These are phyloP conservation scores for Albatrellus ellisii DNA, from an alignment of 768 basidiomycete genomes.

Conservation along the genomic window DNA sequence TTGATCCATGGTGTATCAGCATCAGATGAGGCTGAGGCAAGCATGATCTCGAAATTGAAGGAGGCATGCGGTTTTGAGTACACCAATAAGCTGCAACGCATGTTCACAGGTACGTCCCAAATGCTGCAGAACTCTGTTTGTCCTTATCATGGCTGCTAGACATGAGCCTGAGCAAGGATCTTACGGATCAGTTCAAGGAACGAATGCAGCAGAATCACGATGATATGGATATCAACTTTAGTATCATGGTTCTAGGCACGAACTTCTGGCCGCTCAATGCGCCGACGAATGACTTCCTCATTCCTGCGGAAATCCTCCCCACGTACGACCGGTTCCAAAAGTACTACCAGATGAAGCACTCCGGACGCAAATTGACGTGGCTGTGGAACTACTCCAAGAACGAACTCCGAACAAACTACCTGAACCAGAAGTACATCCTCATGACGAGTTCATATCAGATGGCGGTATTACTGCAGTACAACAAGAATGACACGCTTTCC, in stretches of 20 bases:
- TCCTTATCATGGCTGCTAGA: conserved; percentile 31
- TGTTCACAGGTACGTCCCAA: conserved; percentile 72
- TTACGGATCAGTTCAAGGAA: conserved; percentile 90
- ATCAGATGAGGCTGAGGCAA: conserved; percentile 92
- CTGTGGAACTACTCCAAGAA: conserved; percentile 98
- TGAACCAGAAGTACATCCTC: conserved; percentile 90
- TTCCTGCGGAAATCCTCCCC: conserved; percentile 76
- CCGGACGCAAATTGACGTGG: conserved; percentile 93
- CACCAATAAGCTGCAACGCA: conserved; percentile 88
- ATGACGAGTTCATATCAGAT: conserved; percentile 94
- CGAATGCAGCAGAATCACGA: conserved; percentile 80
- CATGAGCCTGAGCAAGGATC: conserved; percentile 89
- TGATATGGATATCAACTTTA: conserved; percentile 84
- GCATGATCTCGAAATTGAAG: conserved; percentile 97
- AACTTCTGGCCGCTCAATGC: conserved; percentile 92
- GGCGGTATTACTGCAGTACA: conserved; percentile 91
- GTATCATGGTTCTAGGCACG: conserved; percentile 86
- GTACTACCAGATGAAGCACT: conserved; percentile 91
- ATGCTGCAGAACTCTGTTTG: conserved; percentile 7
- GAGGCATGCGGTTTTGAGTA: conserved; percentile 96
- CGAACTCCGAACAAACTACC: conserved; percentile 87
- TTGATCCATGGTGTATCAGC: conserved; percentile 85
- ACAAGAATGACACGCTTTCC: conserved; percentile 77
- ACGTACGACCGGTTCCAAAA: conserved; percentile 86
- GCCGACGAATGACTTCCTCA: conserved; percentile 73